These are phyloP conservation scores for Didymella pinodella DNA, from an alignment of 2,329 filamentous ascomycete genomes.

Conservation along the genomic window DNA sequence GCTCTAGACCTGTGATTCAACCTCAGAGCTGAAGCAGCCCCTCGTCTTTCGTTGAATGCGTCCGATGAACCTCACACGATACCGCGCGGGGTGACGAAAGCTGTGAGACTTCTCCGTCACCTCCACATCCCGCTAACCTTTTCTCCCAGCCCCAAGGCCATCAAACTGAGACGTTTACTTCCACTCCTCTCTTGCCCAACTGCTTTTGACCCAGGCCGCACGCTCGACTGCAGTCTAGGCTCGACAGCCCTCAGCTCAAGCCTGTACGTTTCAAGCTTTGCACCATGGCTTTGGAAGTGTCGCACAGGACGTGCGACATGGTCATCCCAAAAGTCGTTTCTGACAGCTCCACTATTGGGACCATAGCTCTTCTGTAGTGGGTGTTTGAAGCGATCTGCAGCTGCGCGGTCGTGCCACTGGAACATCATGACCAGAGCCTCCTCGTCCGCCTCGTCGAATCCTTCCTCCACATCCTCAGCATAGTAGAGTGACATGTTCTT, in stretches of 20 bases:
- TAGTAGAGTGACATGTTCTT: slow-evolving; percentile 37
- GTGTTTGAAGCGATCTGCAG: slow-evolving; percentile 42
- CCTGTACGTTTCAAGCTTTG: slow-evolving; percentile 32
- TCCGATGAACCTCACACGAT: neutral
- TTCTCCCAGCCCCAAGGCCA: slow-evolving; percentile 36
- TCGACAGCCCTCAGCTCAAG: slow-evolving; percentile 40
- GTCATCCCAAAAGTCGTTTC: slow-evolving; percentile 36
- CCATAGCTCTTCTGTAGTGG: slow-evolving; percentile 39
- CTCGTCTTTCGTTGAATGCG: neutral
- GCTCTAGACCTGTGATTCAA: neutral
- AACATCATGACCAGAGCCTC: slow-evolving; percentile 45
- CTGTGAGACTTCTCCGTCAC: neutral
- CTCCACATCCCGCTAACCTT: slow-evolving; percentile 40
- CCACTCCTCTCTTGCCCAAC: slow-evolving; percentile 31
- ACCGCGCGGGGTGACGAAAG: neutral
- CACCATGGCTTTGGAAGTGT: slow-evolving; percentile 36
- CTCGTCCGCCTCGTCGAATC: slow-evolving; percentile 19
- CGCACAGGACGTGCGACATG: slow-evolving; percentile 39
- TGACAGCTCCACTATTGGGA: slow-evolving; percentile 32
- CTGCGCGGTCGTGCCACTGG: slow-evolving; percentile 38
- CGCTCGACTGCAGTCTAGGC: slow-evolving; percentile 26
- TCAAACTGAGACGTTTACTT: slow-evolving; percentile 35
- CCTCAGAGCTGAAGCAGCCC: neutral
- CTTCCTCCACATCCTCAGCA: slow-evolving; percentile 24
- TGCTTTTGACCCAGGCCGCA: slow-evolving; percentile 7